A percentile compares a stretch with the other conserved stretches of the same genome.
Conservation (phyloP, 176 grass and related monocot species). For the Oryza officinalis region DNA sequence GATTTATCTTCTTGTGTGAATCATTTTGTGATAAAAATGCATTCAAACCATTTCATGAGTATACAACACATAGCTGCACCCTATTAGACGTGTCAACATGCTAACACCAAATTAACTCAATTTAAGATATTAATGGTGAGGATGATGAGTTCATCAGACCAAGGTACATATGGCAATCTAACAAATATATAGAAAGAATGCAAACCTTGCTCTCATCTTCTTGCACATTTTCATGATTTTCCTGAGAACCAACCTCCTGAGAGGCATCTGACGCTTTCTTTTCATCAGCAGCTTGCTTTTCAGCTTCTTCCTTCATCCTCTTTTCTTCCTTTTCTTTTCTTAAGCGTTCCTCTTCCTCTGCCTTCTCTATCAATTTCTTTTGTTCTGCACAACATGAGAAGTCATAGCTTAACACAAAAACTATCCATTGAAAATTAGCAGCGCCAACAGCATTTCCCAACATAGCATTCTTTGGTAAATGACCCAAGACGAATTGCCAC, state of each 20-base stretch:
- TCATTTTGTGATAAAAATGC: conserved; percentile 11
- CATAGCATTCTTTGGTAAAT: neutral
- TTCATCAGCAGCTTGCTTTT: conserved; percentile 49
- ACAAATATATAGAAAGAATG: conserved; percentile 24
- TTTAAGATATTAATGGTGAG: neutral
- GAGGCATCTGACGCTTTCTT: conserved; percentile 55
- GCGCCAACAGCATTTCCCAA: conserved; percentile 14
- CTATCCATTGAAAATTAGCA: neutral
- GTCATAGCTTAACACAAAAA: conserved; percentile 11
- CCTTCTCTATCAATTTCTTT: conserved; percentile 91
- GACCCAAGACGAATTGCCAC: neutral
- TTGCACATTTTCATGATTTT: conserved; percentile 36
- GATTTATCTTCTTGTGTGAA: conserved; percentile 17
- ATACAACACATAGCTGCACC: neutral
- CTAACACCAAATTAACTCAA: conserved; percentile 16
- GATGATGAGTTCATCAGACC: neutral
- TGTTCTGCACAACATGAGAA: conserved; percentile 58
- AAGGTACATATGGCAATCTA: conserved; percentile 6
- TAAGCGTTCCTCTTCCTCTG: conserved; percentile 77
- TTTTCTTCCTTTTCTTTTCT: conserved; percentile 95
- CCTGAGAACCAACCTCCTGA: conserved; percentile 42
- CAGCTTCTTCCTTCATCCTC: conserved; percentile 79
- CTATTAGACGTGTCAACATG: conserved; percentile 6
- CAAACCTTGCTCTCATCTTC: conserved; percentile 64
- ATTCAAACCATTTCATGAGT: conserved; percentile 1